phyloP scores from a whole-genome alignment of 73 alveolate genomes.

The Uronychia setigera region DNA sequence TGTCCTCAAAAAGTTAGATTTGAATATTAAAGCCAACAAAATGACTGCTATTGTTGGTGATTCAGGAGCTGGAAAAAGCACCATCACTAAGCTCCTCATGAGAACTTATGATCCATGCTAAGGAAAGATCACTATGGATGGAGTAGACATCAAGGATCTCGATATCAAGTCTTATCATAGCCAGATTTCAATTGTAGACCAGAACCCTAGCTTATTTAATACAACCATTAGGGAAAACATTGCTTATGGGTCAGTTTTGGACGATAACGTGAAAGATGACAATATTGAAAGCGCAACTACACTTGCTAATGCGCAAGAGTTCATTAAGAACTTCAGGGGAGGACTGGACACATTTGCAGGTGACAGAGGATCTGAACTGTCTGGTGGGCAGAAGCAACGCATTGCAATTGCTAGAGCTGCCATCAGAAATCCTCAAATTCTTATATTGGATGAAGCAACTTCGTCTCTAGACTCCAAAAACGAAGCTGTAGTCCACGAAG shows the following conservation, averaged over 20 bases:
- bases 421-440: constrained; percentile 50
- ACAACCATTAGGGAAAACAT: constrained; percentile 70
- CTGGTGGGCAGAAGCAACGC: constrained; percentile 64
- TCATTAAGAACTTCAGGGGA: no score
- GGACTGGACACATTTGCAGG: constrained; percentile 38
- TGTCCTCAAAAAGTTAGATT: constrained; percentile 65
- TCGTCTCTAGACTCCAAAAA: constrained; percentile 52
- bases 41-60: constrained; percentile 86
- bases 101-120: constrained; percentile 79
- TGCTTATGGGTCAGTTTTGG: constrained; percentile 63
- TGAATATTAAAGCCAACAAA: constrained; percentile 67
- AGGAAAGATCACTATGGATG: constrained; percentile 74
- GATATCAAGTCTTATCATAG: constrained; percentile 71
- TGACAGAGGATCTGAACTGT: constrained; percentile 51
- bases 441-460: constrained; percentile 60
- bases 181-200: constrained; percentile 71
- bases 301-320: constrained; percentile 74
- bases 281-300: constrained; percentile 75
- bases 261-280: no score
- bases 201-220: constrained; percentile 80
- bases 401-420: constrained; percentile 64
- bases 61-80: constrained; percentile 92
- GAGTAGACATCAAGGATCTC: constrained; percentile 60
- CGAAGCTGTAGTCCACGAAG: constrained; percentile 53
- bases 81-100: constrained; percentile 77